Base-by-base conservation (phyloP, 441 rosid genomes). In the Capsella rubella region DNA sequence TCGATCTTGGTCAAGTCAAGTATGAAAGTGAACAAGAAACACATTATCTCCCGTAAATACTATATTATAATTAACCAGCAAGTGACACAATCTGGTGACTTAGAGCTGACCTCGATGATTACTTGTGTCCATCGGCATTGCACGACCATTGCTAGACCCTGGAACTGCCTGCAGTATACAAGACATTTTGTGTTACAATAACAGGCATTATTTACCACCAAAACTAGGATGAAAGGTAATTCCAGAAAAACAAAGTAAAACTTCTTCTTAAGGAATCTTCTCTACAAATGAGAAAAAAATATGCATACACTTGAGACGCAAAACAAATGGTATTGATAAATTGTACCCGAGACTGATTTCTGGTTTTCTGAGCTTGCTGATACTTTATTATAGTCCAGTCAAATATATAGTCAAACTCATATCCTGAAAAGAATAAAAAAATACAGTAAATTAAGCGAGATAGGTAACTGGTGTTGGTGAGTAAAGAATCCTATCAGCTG, bases 341-440 rank as follows among this genome's bases (percentile, higher is more conserved):
- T 47, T 79, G 84, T 79, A 78, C 79, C 72, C 82, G 86, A 61
- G 85, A 84, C 70, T 81, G 90, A 43, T 79, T 72, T 82, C 82
- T 87, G 39, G 65, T 74, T 84, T 83, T 90, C 66, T 90, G 97
- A n/a, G 95, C 74, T 79, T 90, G 97, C 74, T 90, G 92, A 77
- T 89, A 85, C 88, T 92, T 92, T n/a, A 90, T 85, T 59, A 92
- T 86, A 39, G 96, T 92, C 97, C 97, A 92, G 85, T 92, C 97
- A 84, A 89, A 92, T 51, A 90, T 77, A 66, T 83, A 87, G 82
- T 92, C 96, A 71, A 83, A 90, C 69, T 84, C 89, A 80, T 78
- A 87, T 34, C 93, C 98, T 92, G 84, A 52, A 73, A 8, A 52
- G 31, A 29, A 62, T 78, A 21, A 78, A 71, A 62, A n/a, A 34